Evolutionary conservation across 2,329 filamentous ascomycete species (phyloP), one percentile per base, ranked within the genome.

Genomic region (Talaromyces atroroseus): DNA sequence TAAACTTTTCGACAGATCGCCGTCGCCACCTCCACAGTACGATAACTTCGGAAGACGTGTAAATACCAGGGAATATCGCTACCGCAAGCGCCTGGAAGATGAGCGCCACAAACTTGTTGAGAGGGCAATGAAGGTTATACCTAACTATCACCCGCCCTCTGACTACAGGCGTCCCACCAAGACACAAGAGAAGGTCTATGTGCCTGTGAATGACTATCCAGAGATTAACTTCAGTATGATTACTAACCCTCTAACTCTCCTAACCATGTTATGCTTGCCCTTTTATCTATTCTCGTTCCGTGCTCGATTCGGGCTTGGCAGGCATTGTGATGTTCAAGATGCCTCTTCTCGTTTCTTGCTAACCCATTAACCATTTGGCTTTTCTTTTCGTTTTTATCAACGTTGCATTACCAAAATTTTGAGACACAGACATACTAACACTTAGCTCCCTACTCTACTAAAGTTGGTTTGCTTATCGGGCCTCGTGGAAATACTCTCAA

Each of bases 171-270:
- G 94, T 69, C 94, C 94, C 61, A 97, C 92, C 74, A 99, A 99
- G 88, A 99, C 94, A 73, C 94, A 99, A 79, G 94, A 99, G 83
- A 99, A 99, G 83, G 95, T 99, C 88, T 99, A 99, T 75, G 94
- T 99, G 76, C 94, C 94, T 74, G 94, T 99, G 80, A 99, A 99
- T 85, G 94, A 99, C 78, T 99, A 99, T 76, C 94, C 94, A 82
- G 94, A 99, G 78, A 97, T 99, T 87, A 99, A 99, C 88, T 99
- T 99, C 90, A 99, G 94, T 99, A 96, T 92, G 92, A 92, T 94
- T 92, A 87, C 92, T 96, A 96, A 96, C 90, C 91, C 90, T 91
- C 85, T 86, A 87, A 89, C 85, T 52, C 49, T 82, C 83, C 52
- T 88, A 87, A 88, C 76, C 71, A 74, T 77, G 72, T 70, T 63